A percentile compares a stretch with the other conserved stretches of the same genome.
Evolutionary conservation across 306 rosid genomes (phyloP).

Genomic region (Styphnolobium japonicum): DNA sequence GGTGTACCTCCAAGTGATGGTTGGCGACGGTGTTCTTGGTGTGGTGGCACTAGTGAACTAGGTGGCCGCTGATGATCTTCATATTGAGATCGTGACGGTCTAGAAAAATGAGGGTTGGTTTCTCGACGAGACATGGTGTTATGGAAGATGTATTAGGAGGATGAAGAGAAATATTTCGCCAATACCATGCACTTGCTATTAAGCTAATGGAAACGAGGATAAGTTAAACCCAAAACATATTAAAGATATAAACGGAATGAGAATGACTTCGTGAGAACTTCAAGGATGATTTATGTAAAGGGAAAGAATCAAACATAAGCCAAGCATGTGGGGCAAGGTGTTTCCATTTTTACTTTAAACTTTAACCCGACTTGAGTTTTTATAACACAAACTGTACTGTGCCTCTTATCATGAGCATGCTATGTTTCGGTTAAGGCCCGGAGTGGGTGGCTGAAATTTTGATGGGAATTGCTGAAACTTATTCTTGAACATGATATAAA

Average conservation of each 20-base stretch:
- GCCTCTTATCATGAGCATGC: background rate
- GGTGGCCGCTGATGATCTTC: conserved; percentile 20
- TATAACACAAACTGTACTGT: background rate
- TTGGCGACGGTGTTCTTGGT: background rate
- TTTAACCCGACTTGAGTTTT: background rate
- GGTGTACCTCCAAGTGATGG: conserved; percentile 1
- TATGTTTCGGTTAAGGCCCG: background rate
- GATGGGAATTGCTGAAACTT: background rate
- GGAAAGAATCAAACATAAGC: conserved; percentile 72
- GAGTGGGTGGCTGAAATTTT: background rate
- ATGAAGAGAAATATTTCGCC: conserved; percentile 11
- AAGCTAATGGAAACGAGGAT: conserved; percentile 30
- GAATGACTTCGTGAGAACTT: conserved; percentile 81
- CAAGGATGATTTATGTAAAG: conserved; percentile 70
- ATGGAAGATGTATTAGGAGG: conserved; percentile 2
- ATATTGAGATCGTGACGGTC: conserved; percentile 28
- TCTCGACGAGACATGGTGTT: conserved; percentile 52
- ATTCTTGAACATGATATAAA: background rate
- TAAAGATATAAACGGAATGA: conserved; percentile 28
- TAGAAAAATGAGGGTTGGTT: conserved; percentile 69
- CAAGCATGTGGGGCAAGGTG: conserved; percentile 50
- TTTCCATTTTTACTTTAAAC: background rate
- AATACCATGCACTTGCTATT: conserved; percentile 25
- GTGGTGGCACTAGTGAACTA: conserved; percentile 17
- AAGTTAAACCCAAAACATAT: conserved; percentile 16